Evolutionary conservation across 2,329 filamentous ascomycete species (phyloP).

Genomic region (Phaeoacremonium minimum): DNA sequence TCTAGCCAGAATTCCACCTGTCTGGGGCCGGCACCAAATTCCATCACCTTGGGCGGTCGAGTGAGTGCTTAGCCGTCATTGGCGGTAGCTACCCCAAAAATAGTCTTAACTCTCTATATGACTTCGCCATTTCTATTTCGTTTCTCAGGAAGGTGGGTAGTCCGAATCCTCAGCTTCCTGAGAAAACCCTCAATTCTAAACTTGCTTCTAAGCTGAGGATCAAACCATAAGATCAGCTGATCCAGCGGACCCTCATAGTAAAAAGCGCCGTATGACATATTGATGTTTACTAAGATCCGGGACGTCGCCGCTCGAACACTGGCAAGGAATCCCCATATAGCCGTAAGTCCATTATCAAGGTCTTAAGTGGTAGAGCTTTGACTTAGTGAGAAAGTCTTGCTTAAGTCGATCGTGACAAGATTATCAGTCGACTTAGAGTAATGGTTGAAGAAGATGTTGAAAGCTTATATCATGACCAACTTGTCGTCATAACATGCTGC

Average conservation of each 20-base stretch:
- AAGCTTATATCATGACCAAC: conserved; percentile 57
- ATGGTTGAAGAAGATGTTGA: conserved; percentile 62
- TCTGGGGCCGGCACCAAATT: conserved; percentile 39
- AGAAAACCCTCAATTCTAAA: conserved; percentile 28
- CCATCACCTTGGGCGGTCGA: conserved; percentile 17
- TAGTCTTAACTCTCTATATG: conserved; percentile 30
- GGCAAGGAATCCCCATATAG: conserved; percentile 26
- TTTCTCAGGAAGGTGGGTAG: conserved; percentile 30
- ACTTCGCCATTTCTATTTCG: conserved; percentile 24
- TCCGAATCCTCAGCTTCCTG: conserved; percentile 27
- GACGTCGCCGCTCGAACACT: conserved; percentile 25
- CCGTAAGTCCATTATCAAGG: conserved; percentile 20
- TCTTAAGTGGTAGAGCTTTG: conserved; percentile 6
- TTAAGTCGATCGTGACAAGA: conserved; percentile 22
- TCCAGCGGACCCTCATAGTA: conserved; percentile 20
- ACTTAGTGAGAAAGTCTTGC: conserved; percentile 22
- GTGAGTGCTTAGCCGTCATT: conserved; percentile 22
- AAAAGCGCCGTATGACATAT: conserved; percentile 27
- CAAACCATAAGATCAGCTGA: conserved; percentile 11
- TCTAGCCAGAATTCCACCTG: conserved; percentile 51
- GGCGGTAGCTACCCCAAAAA: conserved; percentile 27
- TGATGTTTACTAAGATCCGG: conserved; percentile 29
- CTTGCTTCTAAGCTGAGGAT: conserved; percentile 3
- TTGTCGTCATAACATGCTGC: conserved; percentile 20
- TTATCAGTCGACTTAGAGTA: conserved; percentile 18